Evolutionary conservation across 805 yeast species (phyloP).

Genomic region (Candida verbasci): DNA sequence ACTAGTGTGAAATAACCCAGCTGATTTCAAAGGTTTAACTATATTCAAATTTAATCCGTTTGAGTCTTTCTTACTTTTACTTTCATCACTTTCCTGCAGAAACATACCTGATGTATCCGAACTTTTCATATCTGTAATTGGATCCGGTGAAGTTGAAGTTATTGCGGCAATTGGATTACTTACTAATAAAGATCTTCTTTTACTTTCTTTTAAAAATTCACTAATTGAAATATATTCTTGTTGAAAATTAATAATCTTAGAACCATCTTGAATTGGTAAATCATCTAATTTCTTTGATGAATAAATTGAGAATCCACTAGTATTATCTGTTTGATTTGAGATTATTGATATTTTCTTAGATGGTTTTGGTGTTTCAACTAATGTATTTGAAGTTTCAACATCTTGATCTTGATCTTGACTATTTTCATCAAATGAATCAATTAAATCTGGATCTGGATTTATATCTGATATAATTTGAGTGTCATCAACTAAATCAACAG

Average conservation of each 20-base stretch:
- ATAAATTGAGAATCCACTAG: background rate
- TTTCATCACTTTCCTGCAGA: background rate
- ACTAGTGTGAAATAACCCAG: background rate
- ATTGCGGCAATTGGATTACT: background rate
- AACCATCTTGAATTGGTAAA: too few species aligned
- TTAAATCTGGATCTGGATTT: slow-evolving; percentile 7
- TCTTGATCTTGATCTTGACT: background rate
- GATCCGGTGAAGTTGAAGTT: background rate
- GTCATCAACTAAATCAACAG: background rate
- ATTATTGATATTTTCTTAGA: background rate
- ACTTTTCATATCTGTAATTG: background rate
- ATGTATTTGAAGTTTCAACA: background rate
- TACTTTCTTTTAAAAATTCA: slow-evolving; percentile 9
- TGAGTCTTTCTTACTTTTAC: background rate
- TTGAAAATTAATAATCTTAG: slow-evolving; percentile 6
- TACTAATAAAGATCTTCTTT: slow-evolving; percentile 1
- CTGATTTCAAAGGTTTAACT: slow-evolving; percentile 6
- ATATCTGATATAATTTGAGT: slow-evolving; percentile 5
- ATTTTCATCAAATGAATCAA: slow-evolving; percentile 3
- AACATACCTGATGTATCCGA: slow-evolving; percentile 3
- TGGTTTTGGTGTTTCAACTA: background rate
- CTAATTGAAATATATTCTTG: slow-evolving; percentile 8
- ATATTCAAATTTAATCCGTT: slow-evolving; percentile 7
- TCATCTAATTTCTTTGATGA: background rate
- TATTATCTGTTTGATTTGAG: background rate